Evolutionary conservation across 2,329 filamentous ascomycete genomes (phyloP).

Genomic region (Talaromyces sp.): DNA sequence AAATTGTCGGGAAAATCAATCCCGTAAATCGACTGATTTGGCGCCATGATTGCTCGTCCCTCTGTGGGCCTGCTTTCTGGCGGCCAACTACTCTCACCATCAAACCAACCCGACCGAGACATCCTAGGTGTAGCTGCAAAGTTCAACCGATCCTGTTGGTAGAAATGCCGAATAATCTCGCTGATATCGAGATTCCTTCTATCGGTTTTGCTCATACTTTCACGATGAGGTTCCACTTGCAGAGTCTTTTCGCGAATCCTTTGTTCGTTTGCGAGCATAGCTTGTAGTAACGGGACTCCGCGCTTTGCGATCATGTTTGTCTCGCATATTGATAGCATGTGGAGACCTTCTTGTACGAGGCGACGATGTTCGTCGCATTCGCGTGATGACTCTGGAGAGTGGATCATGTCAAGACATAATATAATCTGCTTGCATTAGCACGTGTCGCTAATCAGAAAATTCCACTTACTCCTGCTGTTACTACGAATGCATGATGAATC

Average conservation of each 20-base stretch:
- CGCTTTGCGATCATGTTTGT: constrained; percentile 17
- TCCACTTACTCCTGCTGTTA: constrained; percentile 12
- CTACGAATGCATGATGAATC: constrained; percentile 16
- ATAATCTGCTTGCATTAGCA: constrained; percentile 8
- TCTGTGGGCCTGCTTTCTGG: not conserved
- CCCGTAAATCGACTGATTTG: not conserved
- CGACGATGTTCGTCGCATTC: constrained; percentile 13
- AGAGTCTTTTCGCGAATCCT: constrained; percentile 5
- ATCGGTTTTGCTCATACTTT: not conserved
- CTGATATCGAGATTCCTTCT: not conserved
- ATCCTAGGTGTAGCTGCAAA: not conserved
- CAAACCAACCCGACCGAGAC: not conserved
- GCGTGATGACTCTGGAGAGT: not conserved
- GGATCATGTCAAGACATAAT: constrained; percentile 13
- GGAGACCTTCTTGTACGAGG: constrained; percentile 9
- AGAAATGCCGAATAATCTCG: constrained; percentile 13
- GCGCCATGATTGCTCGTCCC: not conserved
- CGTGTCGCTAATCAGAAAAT: too few relatives aligned
- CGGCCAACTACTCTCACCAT: constrained; percentile 1
- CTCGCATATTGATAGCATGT: constrained; percentile 1
- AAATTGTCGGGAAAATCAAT: constrained; percentile 13
- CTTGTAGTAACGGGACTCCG: constrained; percentile 6
- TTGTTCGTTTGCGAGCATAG: constrained; percentile 11
- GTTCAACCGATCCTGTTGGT: not conserved
- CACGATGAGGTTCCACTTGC: not conserved